A percentile compares a stretch with the other conserved stretches of the same genome.
phyloP scores from a whole-genome alignment of 345 rosid species.

The Citrus unshiu region DNA sequence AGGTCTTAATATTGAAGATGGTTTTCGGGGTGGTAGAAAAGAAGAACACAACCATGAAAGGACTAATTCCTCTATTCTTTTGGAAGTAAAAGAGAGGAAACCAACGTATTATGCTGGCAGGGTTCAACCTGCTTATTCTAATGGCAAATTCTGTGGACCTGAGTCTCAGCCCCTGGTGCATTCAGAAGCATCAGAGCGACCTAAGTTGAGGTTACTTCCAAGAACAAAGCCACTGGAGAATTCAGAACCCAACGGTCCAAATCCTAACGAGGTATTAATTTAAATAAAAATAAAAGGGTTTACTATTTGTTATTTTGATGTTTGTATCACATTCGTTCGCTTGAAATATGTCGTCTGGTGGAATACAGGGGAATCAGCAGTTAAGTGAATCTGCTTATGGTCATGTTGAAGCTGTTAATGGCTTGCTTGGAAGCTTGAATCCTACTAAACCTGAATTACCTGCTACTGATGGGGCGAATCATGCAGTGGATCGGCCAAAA shows the following conservation, averaged over 20 bases:
- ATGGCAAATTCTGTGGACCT: slow-evolving; percentile 35
- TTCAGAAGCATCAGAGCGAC: slow-evolving; percentile 52
- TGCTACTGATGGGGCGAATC: slow-evolving; percentile 46
- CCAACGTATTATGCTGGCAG: slow-evolving; percentile 22
- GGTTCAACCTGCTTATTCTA: slow-evolving; percentile 32
- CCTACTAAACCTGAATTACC: slow-evolving; percentile 35
- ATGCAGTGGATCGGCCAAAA: slow-evolving; percentile 53
- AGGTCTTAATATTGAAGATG: slow-evolving; percentile 32
- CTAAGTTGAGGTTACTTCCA: slow-evolving; percentile 66
- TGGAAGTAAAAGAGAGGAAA: slow-evolving; percentile 45
- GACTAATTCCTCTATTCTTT: slow-evolving; percentile 21
- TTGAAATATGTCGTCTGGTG: slow-evolving; percentile 14
- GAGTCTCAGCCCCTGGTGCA: slow-evolving; percentile 33
- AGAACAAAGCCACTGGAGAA: slow-evolving; percentile 58
- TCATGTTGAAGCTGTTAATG: slow-evolving; percentile 27
- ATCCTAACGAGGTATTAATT: slow-evolving; percentile 41
- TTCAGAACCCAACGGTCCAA: slow-evolving; percentile 34
- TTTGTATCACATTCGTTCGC: slow-evolving; percentile 2
- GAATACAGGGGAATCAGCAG: slow-evolving; percentile 30
- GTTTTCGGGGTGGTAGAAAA: slow-evolving; percentile 35
- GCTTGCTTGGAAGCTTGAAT: slow-evolving; percentile 26
- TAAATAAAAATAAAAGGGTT: background rate
- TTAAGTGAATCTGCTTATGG: slow-evolving; percentile 23
- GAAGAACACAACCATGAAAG: slow-evolving; percentile 38
- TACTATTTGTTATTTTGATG: background rate